Evolutionary conservation across 768 basidiomycete genomes (phyloP), one percentile per base, ranked within the genome.

Genomic region (Mycena capillaripes): DNA sequence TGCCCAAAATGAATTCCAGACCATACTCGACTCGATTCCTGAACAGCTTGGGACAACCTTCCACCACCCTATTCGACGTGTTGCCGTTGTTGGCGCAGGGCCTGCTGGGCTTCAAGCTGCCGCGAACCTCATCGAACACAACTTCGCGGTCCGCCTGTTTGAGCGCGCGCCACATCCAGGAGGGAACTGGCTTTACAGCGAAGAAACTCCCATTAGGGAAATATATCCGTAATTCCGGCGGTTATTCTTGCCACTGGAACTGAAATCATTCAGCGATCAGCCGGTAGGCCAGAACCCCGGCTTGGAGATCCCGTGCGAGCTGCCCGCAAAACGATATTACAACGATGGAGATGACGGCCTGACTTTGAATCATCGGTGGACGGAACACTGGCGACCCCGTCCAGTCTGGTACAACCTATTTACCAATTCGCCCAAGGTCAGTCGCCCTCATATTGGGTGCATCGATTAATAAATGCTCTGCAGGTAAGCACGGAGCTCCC

Each of bases 151-250:
- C 27, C 63, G 73, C n/a, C 50, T 75, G 34, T 72, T 72, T 25
- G 74, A 72, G 34, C 73, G 70, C 23, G 64, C 69, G 7, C 74
- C 70, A 1, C 61, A 55, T n/a, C 77, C 77, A 1, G 74, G 77
- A 8, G 77, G 77, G 12, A 77, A 75, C 67, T 77, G 77, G 77
- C 70, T 66, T 57, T 75, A 76, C 55, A 76, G 74, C n/a, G 72
- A 73, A 19, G 76, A 78, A 27, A 68, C 63, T 25, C 75, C 77
- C 11, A 50, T 72, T 3, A 34, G 74, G 36, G 74, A 75, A 42
- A 32, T 70, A 14, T 75, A 75, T 69, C 74, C 70, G 74, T 72
- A 34, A 69, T 29, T 61, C 9, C 23, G 21, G 38, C 1, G 58
- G 9, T 38, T 16, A 4, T 23, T 23, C 32, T 4, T 40, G 30